Evolutionary conservation across 305 asterid species (phyloP).

Genomic region (Withania somnifera): DNA sequence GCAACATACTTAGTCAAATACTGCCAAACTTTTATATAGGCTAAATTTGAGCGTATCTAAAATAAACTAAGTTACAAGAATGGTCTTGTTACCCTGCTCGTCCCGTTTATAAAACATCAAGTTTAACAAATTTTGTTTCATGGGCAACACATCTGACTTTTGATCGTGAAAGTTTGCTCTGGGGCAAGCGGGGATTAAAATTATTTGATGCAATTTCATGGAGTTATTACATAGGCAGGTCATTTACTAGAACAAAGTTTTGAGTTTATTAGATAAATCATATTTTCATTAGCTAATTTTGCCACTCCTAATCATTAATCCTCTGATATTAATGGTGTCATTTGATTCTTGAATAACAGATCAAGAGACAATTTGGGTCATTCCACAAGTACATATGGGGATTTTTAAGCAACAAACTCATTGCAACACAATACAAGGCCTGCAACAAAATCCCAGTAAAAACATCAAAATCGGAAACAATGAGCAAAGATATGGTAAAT

Average conservation of each 20-base stretch:
- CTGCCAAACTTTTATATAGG: background rate
- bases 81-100: too few relatives aligned
- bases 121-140: too few relatives aligned
- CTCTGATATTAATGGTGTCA: background rate
- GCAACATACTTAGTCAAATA: background rate
- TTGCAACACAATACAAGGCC: constrained; percentile 43
- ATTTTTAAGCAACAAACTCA: constrained; percentile 51
- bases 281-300: background rate
- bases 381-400: constrained; percentile 65
- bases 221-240: background rate
- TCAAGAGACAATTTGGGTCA: constrained; percentile 43
- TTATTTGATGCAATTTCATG: background rate
- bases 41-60: background rate
- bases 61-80: too few relatives aligned
- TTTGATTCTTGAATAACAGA: constrained; percentile 19
- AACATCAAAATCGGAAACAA: constrained; percentile 74
- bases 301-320: background rate
- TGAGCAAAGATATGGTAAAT: constrained; percentile 76
- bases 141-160: too few relatives aligned
- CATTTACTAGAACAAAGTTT: too few relatives aligned
- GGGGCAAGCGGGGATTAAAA: too few relatives aligned
- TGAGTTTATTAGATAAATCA: background rate
- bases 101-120: too few relatives aligned
- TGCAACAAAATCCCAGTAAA: constrained; percentile 66
- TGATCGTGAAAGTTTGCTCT: too few relatives aligned